A percentile compares a stretch with the other conserved stretches of the same genome.
Evolutionary conservation across 192 early-diverging fungal genomes (phyloP).

Genomic region (Gonapodya sp.): DNA sequence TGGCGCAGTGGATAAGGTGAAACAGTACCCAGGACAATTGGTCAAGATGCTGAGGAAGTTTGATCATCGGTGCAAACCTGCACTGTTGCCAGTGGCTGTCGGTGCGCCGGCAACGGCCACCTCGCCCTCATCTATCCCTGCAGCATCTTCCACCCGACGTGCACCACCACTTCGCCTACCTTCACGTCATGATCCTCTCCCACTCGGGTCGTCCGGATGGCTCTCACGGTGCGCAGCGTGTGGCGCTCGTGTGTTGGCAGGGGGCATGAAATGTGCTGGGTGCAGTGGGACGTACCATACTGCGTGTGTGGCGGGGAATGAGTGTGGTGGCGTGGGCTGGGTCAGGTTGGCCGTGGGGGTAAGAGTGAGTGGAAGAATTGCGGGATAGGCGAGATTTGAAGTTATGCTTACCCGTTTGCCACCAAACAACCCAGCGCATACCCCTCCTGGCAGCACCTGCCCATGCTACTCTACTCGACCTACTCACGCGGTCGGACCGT

Average conservation of each 20-base stretch:
- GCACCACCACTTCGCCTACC: not conserved
- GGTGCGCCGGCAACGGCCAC: not conserved
- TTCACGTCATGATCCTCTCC: not conserved
- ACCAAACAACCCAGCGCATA: not conserved
- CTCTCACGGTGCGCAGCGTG: not conserved
- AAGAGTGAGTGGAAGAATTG: not conserved
- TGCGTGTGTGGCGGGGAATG: not conserved
- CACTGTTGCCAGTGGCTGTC: not conserved
- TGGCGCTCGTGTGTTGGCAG: not conserved
- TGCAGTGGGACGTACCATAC: not conserved
- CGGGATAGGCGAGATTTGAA: no score
- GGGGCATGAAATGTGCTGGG: not conserved
- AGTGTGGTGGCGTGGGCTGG: not conserved
- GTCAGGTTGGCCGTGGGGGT: not conserved
- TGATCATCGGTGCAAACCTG: not conserved
- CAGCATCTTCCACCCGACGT: no score
- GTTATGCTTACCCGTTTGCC: no score
- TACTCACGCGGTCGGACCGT: not conserved
- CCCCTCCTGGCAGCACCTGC: not conserved
- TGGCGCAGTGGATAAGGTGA: no score
- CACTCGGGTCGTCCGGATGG: not conserved
- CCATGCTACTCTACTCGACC: not conserved
- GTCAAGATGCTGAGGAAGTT: not conserved
- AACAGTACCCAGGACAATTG: not conserved
- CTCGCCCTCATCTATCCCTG: no score